A percentile compares a stretch with the other conserved stretches of the same genome.
Conservation (phyloP, 2,329 filamentous ascomycete genomes). For the Fusarium udum region DNA sequence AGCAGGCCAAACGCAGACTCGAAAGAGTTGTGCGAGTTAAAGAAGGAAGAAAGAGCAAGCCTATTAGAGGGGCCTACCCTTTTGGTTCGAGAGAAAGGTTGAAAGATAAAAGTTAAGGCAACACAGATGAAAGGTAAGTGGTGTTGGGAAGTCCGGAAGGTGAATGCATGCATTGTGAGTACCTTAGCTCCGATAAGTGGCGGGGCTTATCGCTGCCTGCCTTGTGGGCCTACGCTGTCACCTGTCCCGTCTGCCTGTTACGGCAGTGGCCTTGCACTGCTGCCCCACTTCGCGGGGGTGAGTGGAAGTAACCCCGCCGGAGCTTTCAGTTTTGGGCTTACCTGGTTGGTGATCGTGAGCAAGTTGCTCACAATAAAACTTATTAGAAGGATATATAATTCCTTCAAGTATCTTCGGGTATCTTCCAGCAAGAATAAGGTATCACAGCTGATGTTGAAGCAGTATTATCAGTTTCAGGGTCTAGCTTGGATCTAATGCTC, state of each 20-base stretch:
- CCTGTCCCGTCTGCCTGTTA: conserved; percentile 44
- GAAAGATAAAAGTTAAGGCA: conserved; percentile 18
- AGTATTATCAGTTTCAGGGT: conserved; percentile 16
- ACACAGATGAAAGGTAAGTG: conserved; percentile 26
- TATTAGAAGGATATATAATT: background rate
- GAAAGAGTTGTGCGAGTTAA: background rate
- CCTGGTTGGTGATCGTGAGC: background rate
- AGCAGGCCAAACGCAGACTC: conserved; percentile 20
- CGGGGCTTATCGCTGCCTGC: conserved; percentile 45
- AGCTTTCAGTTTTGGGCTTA: background rate
- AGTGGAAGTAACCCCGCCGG: background rate
- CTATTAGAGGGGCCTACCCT: background rate
- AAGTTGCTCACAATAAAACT: background rate
- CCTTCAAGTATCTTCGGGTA: background rate
- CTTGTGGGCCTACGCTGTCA: conserved; percentile 16
- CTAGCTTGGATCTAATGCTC: background rate
- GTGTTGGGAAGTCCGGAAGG: conserved; percentile 39
- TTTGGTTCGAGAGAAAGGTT: background rate
- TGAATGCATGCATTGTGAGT: conserved; percentile 27
- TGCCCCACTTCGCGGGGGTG: conserved; percentile 46
- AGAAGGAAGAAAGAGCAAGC: background rate
- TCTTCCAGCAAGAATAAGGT: background rate
- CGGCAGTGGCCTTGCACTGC: conserved; percentile 39
- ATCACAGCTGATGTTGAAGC: background rate
- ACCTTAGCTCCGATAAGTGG: conserved; percentile 38